These are phyloP conservation scores for Podospora pseudocomata DNA, from an alignment of 495 filamentous ascomycete species.

Conservation along the genomic window DNA sequence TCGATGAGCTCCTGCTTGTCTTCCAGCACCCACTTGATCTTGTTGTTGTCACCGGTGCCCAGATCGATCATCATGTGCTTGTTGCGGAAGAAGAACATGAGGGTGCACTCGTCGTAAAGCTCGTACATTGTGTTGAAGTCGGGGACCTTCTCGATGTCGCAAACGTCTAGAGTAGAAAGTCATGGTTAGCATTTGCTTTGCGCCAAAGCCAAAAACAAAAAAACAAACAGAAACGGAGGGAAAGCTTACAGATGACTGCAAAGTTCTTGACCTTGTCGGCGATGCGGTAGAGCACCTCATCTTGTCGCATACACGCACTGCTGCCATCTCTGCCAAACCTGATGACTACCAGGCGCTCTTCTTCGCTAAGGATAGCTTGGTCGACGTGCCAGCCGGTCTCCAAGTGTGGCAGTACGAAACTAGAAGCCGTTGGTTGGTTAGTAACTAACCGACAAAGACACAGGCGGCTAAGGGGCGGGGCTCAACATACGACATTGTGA, in stretches of 20 bases:
- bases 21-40: slow-evolving; percentile 89
- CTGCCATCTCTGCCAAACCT: slow-evolving; percentile 82
- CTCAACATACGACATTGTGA: neutral
- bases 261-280: slow-evolving; percentile 85
- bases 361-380: slow-evolving; percentile 83
- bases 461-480: neutral
- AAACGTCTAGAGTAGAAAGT: slow-evolving; percentile 61
- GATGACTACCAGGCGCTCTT: slow-evolving; percentile 94
- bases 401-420: slow-evolving; percentile 82
- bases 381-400: slow-evolving; percentile 94
- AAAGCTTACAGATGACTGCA: slow-evolving; percentile 61
- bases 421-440: slow-evolving; percentile 58
- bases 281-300: slow-evolving; percentile 90
- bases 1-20: slow-evolving; percentile 99
- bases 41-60: slow-evolving; percentile 98
- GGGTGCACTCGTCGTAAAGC: slow-evolving; percentile 66
- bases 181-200: neutral
- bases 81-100: slow-evolving; percentile 88
- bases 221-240: too few relatives aligned
- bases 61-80: slow-evolving; percentile 99
- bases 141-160: slow-evolving; percentile 91
- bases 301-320: slow-evolving; percentile 81
- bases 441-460: neutral
- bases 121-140: slow-evolving; percentile 98
- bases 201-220: neutral